Evolutionary conservation across 2,329 filamentous ascomycete species (phyloP).

Genomic region (Diaporthe humulicola): DNA sequence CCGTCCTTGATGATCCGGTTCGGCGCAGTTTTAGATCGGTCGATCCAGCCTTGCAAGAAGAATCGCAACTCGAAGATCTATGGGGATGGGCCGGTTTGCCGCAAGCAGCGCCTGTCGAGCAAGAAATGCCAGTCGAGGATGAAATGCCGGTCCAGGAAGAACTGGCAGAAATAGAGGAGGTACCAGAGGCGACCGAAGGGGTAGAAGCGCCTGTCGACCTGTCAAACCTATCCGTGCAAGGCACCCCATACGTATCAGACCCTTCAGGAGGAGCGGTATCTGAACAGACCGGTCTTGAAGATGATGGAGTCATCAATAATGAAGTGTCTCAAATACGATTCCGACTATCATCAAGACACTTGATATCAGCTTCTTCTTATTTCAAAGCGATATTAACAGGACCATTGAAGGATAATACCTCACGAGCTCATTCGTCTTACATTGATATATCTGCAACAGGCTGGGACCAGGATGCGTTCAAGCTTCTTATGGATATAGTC

Average conservation of each 20-base stretch:
- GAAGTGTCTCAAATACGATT: neutral
- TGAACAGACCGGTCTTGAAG: neutral
- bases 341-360: slow-evolving; percentile 2
- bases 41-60: neutral
- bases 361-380: slow-evolving; percentile 1
- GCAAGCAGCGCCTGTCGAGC: no score
- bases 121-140: no score
- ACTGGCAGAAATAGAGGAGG: no score
- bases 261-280: neutral
- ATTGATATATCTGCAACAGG: neutral
- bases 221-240: no score
- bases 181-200: no score
- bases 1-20: neutral
- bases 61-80: neutral
- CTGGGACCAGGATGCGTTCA: neutral
- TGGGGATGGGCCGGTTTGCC: no score
- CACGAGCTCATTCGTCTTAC: neutral
- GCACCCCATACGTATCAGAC: neutral
- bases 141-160: no score
- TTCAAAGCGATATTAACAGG: neutral
- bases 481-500: neutral
- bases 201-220: no score
- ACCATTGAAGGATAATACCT: neutral
- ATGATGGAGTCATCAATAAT: neutral
- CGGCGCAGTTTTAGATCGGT: neutral